Percentiles rank a stretch among this genome's conserved stretches.
Evolutionary conservation across 495 filamentous ascomycete species (phyloP).

Genomic region (Aspergillus homomorphus): DNA sequence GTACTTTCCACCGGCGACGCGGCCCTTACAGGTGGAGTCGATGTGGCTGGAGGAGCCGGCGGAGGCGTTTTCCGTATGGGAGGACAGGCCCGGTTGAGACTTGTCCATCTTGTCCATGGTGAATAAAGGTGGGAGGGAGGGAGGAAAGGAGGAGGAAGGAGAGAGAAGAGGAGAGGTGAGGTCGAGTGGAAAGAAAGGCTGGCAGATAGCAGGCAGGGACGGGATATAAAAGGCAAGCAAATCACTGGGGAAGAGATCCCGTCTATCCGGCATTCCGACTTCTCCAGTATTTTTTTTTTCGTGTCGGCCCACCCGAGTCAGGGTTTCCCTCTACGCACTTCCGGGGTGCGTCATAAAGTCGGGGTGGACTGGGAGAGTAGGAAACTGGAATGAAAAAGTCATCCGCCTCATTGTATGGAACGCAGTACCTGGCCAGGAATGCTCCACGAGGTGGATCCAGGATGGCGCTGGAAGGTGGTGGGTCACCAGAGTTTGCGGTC

Average conservation of each 20-base stretch:
- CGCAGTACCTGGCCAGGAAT: conserved; percentile 1
- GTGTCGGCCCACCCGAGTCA: conserved; percentile 3
- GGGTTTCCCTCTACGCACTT: neutral
- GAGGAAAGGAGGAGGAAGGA: conserved; percentile 1
- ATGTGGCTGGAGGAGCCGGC: conserved; percentile 6
- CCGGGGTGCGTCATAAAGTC: conserved; percentile 9
- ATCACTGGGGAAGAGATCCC: conserved; percentile 8
- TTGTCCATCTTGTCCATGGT: conserved; percentile 12
- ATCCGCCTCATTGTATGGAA: neutral
- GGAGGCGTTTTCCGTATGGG: conserved; percentile 28
- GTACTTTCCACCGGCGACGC: conserved; percentile 38
- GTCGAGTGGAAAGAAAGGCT: neutral
- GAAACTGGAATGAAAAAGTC: neutral
- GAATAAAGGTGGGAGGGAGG: neutral
- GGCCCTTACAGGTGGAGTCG: conserved; percentile 19
- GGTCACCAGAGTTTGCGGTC: conserved; percentile 1
- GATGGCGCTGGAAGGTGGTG: neutral
- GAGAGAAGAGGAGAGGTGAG: conserved; percentile 1
- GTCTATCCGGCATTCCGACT: neutral
- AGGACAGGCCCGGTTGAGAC: conserved; percentile 24
- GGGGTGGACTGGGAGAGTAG: neutral
- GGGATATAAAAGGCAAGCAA: neutral
- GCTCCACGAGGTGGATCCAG: neutral
- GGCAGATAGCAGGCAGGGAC: neutral
- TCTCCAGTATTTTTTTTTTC: conserved; percentile 2